Percentiles rank a stretch among this genome's conserved stretches.
Evolutionary conservation across 306 rosid species (phyloP).

Genomic region (Cicer arietinum): DNA sequence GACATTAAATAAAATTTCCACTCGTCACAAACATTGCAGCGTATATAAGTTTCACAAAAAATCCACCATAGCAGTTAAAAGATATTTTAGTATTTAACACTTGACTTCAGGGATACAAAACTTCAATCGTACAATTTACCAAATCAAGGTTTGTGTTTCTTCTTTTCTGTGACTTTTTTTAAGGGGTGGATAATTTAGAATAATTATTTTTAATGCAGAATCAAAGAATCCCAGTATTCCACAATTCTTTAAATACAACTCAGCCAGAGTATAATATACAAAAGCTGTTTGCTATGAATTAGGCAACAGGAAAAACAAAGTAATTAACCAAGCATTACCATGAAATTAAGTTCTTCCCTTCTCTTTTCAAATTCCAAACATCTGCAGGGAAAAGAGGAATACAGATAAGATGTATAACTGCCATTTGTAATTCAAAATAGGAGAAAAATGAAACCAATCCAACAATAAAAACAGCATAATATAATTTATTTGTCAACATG

Average conservation of each 20-base stretch:
- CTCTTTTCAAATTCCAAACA: slow-evolving; percentile 61
- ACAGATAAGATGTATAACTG: slow-evolving; percentile 33
- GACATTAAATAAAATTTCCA: background rate
- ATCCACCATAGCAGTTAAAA: background rate
- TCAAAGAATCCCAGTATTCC: background rate
- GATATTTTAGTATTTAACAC: too few relatives aligned
- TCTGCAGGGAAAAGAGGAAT: slow-evolving; percentile 50
- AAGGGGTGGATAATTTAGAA: background rate
- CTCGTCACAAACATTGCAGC: background rate
- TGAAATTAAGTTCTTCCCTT: slow-evolving; percentile 59
- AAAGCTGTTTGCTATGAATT: slow-evolving; percentile 10
- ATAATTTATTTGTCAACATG: slow-evolving; percentile 14
- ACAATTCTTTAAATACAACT: slow-evolving; percentile 10
- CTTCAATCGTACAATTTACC: slow-evolving; percentile 3
- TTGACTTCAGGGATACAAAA: background rate
- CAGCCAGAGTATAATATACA: background rate
- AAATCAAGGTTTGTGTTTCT: background rate
- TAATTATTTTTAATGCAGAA: background rate
- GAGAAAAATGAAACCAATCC: slow-evolving; percentile 17
- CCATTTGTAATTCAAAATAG: slow-evolving; percentile 30
- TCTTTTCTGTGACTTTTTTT: background rate
- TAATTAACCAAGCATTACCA: slow-evolving; percentile 57
- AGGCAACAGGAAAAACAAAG: slow-evolving; percentile 27
- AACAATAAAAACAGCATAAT: slow-evolving; percentile 3
- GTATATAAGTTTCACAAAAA: slow-evolving; percentile 6